Base-by-base conservation (phyloP, 2,329 filamentous ascomycete species). In the Cordyceps farinosa region DNA sequence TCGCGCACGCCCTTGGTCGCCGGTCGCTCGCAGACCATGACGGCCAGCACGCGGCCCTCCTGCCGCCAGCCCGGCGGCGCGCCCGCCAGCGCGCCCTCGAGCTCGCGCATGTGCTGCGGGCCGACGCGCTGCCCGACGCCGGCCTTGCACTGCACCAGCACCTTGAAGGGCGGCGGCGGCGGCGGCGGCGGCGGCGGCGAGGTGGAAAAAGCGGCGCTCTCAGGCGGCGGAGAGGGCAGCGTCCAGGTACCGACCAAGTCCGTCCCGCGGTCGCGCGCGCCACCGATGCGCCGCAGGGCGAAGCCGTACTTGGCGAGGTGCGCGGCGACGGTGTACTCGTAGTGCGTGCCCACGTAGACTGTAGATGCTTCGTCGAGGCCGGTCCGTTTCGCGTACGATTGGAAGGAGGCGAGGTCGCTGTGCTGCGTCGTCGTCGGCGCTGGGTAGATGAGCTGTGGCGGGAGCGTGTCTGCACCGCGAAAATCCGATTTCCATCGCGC, bases 1-100 rank as follows among this genome's bases (percentile, higher is more conserved):
- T 92, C 87, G 63, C 90, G 79, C 3, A 96, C 87, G 1, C 93
- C 94, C 70, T 86, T 90, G 0, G 92, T 96, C 38, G 92, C 90
- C 60, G 86, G 80, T 65, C 83, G 80, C 66, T 88, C 86, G 3
- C 86, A 84, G 30, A 90, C 88, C 61, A 97, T 75, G 17, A 97
- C 70, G 0, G 87, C 93, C 40, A 97, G 73, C 6, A 90, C 86
- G 15, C 83, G 81, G 1, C 5, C 48, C 5, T 27, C 55, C 6
- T 27, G 83, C 85, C 86, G 80, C 90, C 90, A 96, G 0, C 88
- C 89, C 0, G 82, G 77, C 1, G 92, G 92, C 7, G 90, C 90
- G 13, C 87, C 87, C 1, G 82, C 81, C 70, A 95, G 90, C 0
- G 91, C 86, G 3, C 94, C 94, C 71, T 92, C 90, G 3, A 94